Conservation (phyloP, 1,139 yeast species). For the Suhomyces kunorum region DNA sequence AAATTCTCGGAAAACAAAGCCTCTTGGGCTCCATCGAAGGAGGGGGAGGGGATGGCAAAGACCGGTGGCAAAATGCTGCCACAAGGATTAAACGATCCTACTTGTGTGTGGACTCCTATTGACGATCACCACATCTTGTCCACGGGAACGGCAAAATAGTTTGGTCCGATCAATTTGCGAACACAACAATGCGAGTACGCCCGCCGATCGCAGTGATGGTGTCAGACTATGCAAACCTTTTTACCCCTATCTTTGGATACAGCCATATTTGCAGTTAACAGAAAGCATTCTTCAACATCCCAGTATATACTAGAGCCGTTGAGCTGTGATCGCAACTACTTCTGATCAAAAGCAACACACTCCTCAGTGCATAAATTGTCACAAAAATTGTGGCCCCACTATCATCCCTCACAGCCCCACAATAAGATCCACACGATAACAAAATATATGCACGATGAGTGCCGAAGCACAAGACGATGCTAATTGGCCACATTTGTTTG, state of each 20-base stretch:
- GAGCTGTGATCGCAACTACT: background rate
- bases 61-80: background rate
- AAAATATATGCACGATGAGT: conserved; percentile 3
- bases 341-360: background rate
- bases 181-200: too few relatives aligned
- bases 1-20: conserved; percentile 3
- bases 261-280: too few relatives aligned
- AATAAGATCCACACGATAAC: conserved; percentile 11
- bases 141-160: too few relatives aligned
- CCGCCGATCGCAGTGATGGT: too few relatives aligned
- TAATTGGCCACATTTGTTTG: background rate
- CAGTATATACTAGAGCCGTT: too few relatives aligned
- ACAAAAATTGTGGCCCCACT: conserved; percentile 7
- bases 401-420: conserved; percentile 7
- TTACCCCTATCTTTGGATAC: too few relatives aligned
- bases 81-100: too few relatives aligned
- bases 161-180: too few relatives aligned
- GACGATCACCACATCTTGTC: too few relatives aligned
- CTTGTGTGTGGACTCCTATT: too few relatives aligned
- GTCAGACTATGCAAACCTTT: too few relatives aligned
- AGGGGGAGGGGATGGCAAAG: conserved; percentile 2
- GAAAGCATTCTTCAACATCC: too few relatives aligned
- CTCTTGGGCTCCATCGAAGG: background rate
- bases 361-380: background rate
- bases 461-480: background rate